Evolutionary conservation across 164 flowering plant species (phyloP), one percentile per base, ranked within the genome.

Genomic region (Tetracentron sinense): DNA sequence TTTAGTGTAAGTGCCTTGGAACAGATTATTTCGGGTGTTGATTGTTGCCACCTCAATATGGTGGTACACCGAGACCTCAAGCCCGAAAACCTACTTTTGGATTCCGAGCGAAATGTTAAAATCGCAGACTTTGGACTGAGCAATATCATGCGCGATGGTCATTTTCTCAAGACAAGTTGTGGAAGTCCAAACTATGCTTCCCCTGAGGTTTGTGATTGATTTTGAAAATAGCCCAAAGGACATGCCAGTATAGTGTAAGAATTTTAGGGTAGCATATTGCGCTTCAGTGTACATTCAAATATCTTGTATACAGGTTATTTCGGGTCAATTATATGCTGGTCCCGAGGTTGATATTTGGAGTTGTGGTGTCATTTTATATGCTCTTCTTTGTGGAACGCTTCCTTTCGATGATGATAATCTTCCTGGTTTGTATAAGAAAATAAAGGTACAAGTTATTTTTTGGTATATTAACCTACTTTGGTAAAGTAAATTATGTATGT

Each of bases 121-220:
- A n/a, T n/a, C n/a, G n/a, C 73, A 6, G 76, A 73, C 50, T 73
- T 73, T 61, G 76, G 76, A 29, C 66, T 73, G 0, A 33, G 72
- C n/a, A n/a, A n/a, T n/a, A n/a, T n/a, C n/a, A n/a, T n/a, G n/a
- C n/a, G n/a, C n/a, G n/a, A n/a, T n/a, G 73, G 76, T 35, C 73
- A 57, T 65, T 69, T 73, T 44, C 61, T 73, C 28, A 64, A 73
- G 64, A 69, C 72, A 42, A 22, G 56, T 50, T 69, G 76, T 33
- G 76, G 73, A 28, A 73, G 76, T 64, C 66, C 66, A 61, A 61
- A 73, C 28, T 73, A 73, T 56, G 76, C 70, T 42, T 66, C 70
- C 14, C 76, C 76, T 25, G 76, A 73, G 69, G 75, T 72, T 48
- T n/a, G 49, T 0, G 19, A 5, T 23, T n/a, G n/a, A n/a, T n/a